Evolutionary conservation across 352 stramenopile genomes (phyloP).

Genomic region (Globisporangium alternatum): DNA sequence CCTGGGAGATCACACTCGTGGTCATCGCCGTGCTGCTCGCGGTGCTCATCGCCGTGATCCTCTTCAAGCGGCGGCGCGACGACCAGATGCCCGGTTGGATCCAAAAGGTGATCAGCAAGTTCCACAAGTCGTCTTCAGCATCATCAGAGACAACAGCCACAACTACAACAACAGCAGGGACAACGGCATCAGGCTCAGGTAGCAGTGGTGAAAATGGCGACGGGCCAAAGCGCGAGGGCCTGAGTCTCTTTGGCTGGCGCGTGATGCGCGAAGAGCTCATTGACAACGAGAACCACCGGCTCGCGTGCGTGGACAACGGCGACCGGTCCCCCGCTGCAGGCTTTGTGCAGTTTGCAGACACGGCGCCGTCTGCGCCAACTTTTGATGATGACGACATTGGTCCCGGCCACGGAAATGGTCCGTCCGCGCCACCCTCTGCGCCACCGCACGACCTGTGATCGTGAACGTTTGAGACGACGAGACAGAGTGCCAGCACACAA

Average conservation of each 20-base stretch:
- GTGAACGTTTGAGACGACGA: neutral
- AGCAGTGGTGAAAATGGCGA: neutral
- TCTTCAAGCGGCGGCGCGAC: conserved; percentile 3
- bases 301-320: neutral
- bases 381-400: conserved; percentile 4
- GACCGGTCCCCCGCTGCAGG: neutral
- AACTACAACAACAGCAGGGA: neutral
- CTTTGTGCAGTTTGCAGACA: conserved; percentile 13
- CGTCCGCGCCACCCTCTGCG: neutral
- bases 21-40: conserved; percentile 5
- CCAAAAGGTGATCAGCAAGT: neutral
- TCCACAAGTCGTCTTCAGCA: neutral
- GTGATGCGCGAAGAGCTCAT: conserved; percentile 24
- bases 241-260: conserved; percentile 21
- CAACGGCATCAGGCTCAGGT: neutral
- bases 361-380: neutral
- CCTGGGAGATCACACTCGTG: conserved; percentile 14
- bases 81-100: conserved; percentile 1
- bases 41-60: conserved; percentile 8
- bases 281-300: conserved; percentile 15
- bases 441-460: conserved; percentile 3
- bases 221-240: conserved; percentile 6
- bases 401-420: neutral
- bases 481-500: neutral
- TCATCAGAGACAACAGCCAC: neutral